Base-by-base conservation (phyloP, 1,284 basidiomycete genomes). In the Trametes sp. region DNA sequence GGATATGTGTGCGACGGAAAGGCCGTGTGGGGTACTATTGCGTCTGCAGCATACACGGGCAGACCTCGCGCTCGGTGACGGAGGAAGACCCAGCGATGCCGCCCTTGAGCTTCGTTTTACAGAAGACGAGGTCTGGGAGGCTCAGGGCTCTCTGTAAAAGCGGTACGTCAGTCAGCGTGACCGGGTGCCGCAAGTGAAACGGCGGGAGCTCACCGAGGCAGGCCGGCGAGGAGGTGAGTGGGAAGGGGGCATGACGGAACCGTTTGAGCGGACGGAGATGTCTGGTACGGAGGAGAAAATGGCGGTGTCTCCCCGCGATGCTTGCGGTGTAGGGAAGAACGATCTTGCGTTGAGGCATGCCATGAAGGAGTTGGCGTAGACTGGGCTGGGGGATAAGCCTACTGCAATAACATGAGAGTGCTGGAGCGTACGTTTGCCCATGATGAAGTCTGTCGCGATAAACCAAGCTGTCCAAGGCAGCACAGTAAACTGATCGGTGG, bases 391-490 rank as follows among this genome's bases (percentile, higher is more conserved):
- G 26, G 21, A 44, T 54, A 1, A 31, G 44, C 5, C 3, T 5
- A 14, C 4, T 4, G 21, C 7, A 10, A 1, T 3, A 2, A 5
- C 14, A 16, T 9, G 1, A 24, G n/a, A 5, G 6, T 4, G 0
- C 23, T 2, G 11, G 46, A 2, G 28, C 64, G 10, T 41, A 53
- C 67, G 48, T 59, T 68, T 68, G 26, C 67, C 64, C 67, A 68
- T 68, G 44, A 68, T 65, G 29, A 68, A 68, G 24, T 68, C 67
- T 3, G 60, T 41, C 0, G 65, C 60, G 28, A 68, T 68, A 53
- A 68, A 68, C 67, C 67, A 68, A 1, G 62, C 67, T 9, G 67
- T 68, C 62, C 67, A 64, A 3, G 67, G 67, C 36, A 66, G 41
- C 2, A 65, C 26, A 2, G 58, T 62, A 42, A 68, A 68, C 67